phyloP scores from a whole-genome alignment of 2,329 filamentous ascomycete species.

The Diaporthe citriasiana region DNA sequence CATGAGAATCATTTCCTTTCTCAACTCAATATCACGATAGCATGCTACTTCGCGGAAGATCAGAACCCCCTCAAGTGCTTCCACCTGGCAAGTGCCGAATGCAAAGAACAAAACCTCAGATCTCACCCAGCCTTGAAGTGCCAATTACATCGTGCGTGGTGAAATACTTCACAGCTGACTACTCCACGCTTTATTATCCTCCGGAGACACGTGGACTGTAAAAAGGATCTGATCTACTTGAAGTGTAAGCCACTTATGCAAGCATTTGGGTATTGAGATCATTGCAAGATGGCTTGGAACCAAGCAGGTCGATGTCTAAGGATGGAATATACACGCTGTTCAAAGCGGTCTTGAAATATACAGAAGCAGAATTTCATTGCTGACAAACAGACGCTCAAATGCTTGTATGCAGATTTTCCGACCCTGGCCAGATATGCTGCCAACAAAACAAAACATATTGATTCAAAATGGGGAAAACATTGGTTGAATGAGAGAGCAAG shows the following conservation, averaged over 20 bases:
- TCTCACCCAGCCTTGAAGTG: neutral
- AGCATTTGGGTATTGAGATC: neutral
- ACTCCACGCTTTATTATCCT: neutral
- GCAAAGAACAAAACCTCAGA: neutral
- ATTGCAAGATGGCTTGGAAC: neutral
- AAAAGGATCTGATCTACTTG: neutral
- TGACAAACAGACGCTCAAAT: neutral
- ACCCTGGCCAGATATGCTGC: neutral
- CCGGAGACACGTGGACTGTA: neutral
- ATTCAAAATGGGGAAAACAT: neutral
- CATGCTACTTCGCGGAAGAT: too few relatives aligned
- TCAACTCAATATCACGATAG: too few relatives aligned
- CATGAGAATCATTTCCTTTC: too few relatives aligned
- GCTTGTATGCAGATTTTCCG: slow-evolving; percentile 17
- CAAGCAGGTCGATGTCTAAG: neutral
- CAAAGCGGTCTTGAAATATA: slow-evolving; percentile 14
- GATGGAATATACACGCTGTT: neutral
- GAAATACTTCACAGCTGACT: neutral
- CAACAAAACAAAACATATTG: neutral
- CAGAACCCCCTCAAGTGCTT: too few relatives aligned
- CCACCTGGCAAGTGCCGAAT: neutral
- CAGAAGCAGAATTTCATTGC: neutral
- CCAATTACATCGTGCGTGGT: neutral
- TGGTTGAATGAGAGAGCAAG: slow-evolving; percentile 29
- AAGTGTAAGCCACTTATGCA: neutral